phyloP scores from a whole-genome alignment of 1,284 basidiomycete species.

The Pseudozyma hubeiensis region DNA sequence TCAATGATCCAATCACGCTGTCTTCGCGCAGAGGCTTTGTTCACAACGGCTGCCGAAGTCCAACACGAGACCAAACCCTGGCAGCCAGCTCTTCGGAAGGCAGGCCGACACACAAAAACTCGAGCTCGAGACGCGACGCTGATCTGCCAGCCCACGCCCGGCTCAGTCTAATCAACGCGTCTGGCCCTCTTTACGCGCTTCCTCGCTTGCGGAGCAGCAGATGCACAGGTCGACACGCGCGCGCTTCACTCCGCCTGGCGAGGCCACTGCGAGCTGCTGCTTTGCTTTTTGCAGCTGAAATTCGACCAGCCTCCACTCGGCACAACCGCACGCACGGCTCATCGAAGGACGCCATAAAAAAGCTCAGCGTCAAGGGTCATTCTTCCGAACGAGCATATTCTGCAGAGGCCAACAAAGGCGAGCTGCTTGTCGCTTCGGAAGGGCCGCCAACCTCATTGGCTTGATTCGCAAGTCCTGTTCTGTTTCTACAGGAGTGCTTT shows the following conservation, averaged over 20 bases:
- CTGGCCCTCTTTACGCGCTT: background rate
- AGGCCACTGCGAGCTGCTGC: no score
- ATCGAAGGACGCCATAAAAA: no score
- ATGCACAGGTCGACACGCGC: background rate
- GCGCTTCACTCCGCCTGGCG: no score
- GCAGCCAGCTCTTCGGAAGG: no score
- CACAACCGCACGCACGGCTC: background rate
- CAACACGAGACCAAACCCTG: conserved; percentile 1
- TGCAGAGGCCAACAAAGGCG: no score
- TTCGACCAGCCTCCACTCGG: conserved; percentile 7
- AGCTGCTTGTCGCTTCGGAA: conserved; percentile 1
- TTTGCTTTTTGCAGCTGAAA: no score
- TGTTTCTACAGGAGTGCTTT: no score
- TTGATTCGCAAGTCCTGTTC: no score
- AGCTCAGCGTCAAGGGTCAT: no score
- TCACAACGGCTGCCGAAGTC: background rate
- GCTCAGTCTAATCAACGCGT: conserved; percentile 10
- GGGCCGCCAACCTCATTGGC: background rate
- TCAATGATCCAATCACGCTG: background rate
- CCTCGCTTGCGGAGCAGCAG: background rate
- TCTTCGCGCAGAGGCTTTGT: background rate
- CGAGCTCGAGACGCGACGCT: conserved; percentile 8
- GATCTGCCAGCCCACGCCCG: background rate
- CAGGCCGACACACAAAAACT: background rate
- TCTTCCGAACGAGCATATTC: no score